Conservation (phyloP, 2,329 filamentous ascomycete species). For the Cladosporium sp. region DNA sequence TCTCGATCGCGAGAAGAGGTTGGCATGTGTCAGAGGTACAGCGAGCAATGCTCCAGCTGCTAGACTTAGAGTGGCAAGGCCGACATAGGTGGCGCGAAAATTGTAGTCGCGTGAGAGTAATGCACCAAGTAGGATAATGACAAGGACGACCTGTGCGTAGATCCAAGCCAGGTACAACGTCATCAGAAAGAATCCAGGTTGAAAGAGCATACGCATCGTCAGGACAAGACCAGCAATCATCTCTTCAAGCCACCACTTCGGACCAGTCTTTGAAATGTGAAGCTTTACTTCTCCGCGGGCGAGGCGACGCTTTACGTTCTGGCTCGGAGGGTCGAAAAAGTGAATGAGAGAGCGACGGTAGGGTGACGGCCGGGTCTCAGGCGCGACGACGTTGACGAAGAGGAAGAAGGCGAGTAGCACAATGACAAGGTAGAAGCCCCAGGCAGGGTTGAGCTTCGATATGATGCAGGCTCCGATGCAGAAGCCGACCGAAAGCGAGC, state of each 20-base stretch:
- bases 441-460: constrained; percentile 56
- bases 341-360: constrained; percentile 64
- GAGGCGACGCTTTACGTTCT: constrained; percentile 48
- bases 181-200: constrained; percentile 67
- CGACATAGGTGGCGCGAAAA: constrained; percentile 59
- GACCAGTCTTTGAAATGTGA: constrained; percentile 65
- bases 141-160: constrained; percentile 66
- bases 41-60: constrained; percentile 64
- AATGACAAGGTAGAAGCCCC: constrained; percentile 71
- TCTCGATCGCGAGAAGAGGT: constrained; percentile 60
- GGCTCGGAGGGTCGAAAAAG: constrained; percentile 44
- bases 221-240: constrained; percentile 64
- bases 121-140: constrained; percentile 65
- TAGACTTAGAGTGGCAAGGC: constrained; percentile 58
- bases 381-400: constrained; percentile 63
- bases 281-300: constrained; percentile 70
- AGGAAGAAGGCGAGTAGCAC: constrained; percentile 60
- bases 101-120: constrained; percentile 63
- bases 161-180: constrained; percentile 72
- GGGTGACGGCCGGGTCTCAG: constrained; percentile 64
- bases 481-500: constrained; percentile 66
- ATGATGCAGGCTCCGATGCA: constrained; percentile 65
- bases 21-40: constrained; percentile 68
- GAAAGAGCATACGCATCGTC: constrained; percentile 63
- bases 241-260: constrained; percentile 72